These are phyloP conservation scores for Inga laurina DNA, from an alignment of 306 rosid species.

Conservation along the genomic window DNA sequence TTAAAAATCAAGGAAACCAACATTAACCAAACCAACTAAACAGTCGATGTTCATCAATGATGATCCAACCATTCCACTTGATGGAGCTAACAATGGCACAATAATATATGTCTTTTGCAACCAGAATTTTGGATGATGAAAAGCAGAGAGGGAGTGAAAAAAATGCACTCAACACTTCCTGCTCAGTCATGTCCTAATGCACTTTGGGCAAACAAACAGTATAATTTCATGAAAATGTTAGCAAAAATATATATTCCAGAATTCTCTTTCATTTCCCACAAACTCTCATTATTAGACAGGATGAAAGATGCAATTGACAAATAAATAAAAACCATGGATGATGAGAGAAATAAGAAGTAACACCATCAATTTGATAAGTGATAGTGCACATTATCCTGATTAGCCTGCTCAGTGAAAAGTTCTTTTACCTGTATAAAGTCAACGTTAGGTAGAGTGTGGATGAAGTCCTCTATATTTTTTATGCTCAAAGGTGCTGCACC, in stretches of 20 bases:
- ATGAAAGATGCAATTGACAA: constrained; percentile 16
- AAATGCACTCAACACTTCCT: background rate
- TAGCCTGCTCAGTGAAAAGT: background rate
- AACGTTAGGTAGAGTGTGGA: constrained; percentile 53
- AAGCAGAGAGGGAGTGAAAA: background rate
- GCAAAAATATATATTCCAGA: background rate
- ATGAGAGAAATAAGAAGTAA: background rate
- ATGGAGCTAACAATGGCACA: constrained; percentile 16
- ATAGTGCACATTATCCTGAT: constrained; percentile 8
- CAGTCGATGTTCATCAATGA: constrained; percentile 18
- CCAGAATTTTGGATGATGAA: constrained; percentile 2
- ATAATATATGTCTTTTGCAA: background rate
- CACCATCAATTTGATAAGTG: constrained; percentile 21
- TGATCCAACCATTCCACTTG: constrained; percentile 10
- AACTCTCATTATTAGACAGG: constrained; percentile 3
- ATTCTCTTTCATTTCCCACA: constrained; percentile 6
- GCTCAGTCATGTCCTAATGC: background rate
- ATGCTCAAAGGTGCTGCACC: constrained; percentile 74
- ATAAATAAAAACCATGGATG: background rate
- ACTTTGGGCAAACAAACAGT: background rate
- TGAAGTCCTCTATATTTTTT: constrained; percentile 49
- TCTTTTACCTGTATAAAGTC: constrained; percentile 84
- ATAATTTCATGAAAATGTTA: background rate
- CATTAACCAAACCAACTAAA: constrained; percentile 9
- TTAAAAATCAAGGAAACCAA: constrained; percentile 26